Evolutionary conservation across 2,329 filamentous ascomycete species (phyloP).

Genomic region (Fusarium liriodendri): DNA sequence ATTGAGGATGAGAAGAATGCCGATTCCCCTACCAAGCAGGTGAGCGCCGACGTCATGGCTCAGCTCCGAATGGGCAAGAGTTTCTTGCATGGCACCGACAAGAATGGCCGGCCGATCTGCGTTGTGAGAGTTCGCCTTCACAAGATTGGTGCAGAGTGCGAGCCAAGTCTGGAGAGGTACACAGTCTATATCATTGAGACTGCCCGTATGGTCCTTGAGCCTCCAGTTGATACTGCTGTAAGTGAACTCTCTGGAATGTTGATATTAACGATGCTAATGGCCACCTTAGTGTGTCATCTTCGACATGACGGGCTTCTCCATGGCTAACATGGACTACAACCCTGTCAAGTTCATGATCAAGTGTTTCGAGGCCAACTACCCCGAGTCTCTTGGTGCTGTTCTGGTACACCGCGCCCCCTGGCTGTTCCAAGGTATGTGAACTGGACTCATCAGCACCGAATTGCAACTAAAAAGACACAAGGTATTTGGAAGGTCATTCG

Average conservation of each 20-base stretch:
- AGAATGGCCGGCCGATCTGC: constrained; percentile 85
- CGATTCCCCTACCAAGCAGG: constrained; percentile 72
- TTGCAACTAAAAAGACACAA: constrained; percentile 46
- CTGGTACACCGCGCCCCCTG: constrained; percentile 96
- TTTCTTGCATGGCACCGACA: constrained; percentile 89
- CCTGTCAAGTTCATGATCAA: constrained; percentile 99
- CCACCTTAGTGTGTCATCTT: constrained; percentile 82
- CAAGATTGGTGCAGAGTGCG: constrained; percentile 82
- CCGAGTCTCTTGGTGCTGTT: constrained; percentile 88
- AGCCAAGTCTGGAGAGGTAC: constrained; percentile 85
- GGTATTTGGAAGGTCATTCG: constrained; percentile 97
- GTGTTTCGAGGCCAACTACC: constrained; percentile 98
- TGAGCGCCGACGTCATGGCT: constrained; percentile 79
- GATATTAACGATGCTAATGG: constrained; percentile 25
- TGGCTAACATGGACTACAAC: constrained; percentile 98
- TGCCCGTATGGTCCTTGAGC: constrained; percentile 81
- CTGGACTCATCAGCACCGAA: constrained; percentile 8
- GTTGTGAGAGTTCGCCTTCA: constrained; percentile 87
- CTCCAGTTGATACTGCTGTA: constrained; percentile 91
- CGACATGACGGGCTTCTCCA: constrained; percentile 92
- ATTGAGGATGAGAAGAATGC: constrained; percentile 66
- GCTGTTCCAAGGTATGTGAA: constrained; percentile 85
- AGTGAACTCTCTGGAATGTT: constrained; percentile 51
- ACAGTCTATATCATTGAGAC: constrained; percentile 97
- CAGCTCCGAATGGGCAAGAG: constrained; percentile 94